A percentile compares a stretch with the other conserved stretches of the same genome.
These are phyloP conservation scores for Coleophoma eucalyptorum DNA, from an alignment of 2,329 filamentous ascomycete genomes.

Conservation along the genomic window DNA sequence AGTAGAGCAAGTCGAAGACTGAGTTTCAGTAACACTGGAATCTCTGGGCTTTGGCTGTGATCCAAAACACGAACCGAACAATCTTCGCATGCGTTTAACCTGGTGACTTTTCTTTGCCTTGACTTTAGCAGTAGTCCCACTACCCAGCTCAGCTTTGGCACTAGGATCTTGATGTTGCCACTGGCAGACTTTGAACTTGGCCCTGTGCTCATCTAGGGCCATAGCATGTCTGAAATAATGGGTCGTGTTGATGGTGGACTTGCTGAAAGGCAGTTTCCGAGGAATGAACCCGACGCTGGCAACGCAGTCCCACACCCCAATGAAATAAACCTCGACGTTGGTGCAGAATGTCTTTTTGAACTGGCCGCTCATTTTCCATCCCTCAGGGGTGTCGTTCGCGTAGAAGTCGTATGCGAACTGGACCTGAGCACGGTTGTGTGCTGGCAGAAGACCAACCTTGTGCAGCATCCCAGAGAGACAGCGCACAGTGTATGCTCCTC, in stretches of 20 bases:
- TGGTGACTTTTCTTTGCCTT: slow-evolving; percentile 1
- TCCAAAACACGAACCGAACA: slow-evolving; percentile 8
- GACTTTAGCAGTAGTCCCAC: slow-evolving; percentile 1
- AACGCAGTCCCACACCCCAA: slow-evolving; percentile 38
- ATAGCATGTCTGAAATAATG: slow-evolving; percentile 38
- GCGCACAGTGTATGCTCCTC: slow-evolving; percentile 46
- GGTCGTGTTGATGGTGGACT: slow-evolving; percentile 30
- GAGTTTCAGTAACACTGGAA: neutral
- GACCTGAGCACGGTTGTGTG: slow-evolving; percentile 60
- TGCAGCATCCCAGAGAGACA: slow-evolving; percentile 42
- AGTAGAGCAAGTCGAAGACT: slow-evolving; percentile 3
- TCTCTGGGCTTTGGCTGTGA: neutral
- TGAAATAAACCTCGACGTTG: slow-evolving; percentile 36
- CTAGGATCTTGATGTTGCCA: slow-evolving; percentile 28
- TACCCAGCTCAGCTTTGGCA: neutral
- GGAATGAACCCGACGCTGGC: slow-evolving; percentile 36
- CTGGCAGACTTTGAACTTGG: slow-evolving; percentile 39
- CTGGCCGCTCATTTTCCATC: slow-evolving; percentile 35
- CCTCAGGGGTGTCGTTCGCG: slow-evolving; percentile 32
- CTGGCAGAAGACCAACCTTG: slow-evolving; percentile 38
- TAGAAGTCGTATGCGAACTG: slow-evolving; percentile 40
- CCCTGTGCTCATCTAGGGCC: slow-evolving; percentile 36
- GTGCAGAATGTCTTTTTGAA: slow-evolving; percentile 42
- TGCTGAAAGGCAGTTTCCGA: slow-evolving; percentile 33
- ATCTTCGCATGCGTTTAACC: neutral